phyloP scores from a whole-genome alignment of 2,329 filamentous ascomycete species.

The Pseudogymnoascus sp. region DNA sequence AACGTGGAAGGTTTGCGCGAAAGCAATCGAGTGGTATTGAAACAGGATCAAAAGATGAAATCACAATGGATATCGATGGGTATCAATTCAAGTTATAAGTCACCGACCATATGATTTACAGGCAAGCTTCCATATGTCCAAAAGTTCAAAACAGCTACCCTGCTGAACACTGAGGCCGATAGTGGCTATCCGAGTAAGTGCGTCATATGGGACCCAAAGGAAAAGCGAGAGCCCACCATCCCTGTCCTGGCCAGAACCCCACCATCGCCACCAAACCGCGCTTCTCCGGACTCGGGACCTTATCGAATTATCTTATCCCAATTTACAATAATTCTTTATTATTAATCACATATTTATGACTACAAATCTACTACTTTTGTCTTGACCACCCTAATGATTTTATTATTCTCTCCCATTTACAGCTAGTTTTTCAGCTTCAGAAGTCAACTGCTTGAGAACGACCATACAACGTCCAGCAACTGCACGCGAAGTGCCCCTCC shows the following conservation, averaged over 20 bases:
- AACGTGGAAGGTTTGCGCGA: background rate
- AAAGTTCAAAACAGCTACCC: conserved; percentile 1
- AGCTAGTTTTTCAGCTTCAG: background rate
- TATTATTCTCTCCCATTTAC: background rate
- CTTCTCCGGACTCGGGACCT: conserved; percentile 7
- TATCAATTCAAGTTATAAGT: background rate
- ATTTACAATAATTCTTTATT: conserved; percentile 3
- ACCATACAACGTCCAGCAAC: background rate
- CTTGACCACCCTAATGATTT: background rate
- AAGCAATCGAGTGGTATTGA: background rate
- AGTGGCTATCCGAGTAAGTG: background rate
- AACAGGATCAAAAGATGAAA: background rate
- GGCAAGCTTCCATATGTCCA: background rate
- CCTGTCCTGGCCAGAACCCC: conserved; percentile 6
- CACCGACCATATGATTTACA: background rate
- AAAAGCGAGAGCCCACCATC: background rate
- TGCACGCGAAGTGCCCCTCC: conserved; percentile 13
- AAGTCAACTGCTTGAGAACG: background rate
- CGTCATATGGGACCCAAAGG: background rate
- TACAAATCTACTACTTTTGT: background rate
- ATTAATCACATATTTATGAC: conserved; percentile 8
- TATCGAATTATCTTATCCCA: conserved; percentile 8
- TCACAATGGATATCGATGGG: background rate
- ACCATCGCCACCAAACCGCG: conserved; percentile 1
- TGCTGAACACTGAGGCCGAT: background rate